phyloP scores from a whole-genome alignment of 139 green algal species.

The Edaphochlamys debaryana region DNA sequence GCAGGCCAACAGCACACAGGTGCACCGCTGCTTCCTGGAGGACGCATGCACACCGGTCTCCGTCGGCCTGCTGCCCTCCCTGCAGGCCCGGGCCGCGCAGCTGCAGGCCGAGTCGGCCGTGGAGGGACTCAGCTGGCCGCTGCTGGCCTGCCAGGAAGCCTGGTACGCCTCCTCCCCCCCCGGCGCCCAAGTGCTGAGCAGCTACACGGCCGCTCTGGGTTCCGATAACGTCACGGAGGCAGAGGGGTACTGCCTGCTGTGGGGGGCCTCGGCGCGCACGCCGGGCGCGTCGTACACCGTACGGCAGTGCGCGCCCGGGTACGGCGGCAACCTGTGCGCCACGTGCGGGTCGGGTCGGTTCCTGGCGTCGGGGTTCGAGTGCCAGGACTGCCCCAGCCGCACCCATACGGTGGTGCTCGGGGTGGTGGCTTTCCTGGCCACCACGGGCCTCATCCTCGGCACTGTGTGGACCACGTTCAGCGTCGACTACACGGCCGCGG shows the following conservation, averaged over 20 bases:
- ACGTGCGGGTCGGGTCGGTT: background rate
- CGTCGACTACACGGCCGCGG: background rate
- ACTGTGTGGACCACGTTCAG: background rate
- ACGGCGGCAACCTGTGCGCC: background rate
- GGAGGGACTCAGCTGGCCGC: background rate
- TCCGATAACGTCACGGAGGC: no score
- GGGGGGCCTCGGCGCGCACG: no score
- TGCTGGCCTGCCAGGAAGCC: background rate
- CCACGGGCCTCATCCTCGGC: background rate
- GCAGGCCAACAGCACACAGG: background rate
- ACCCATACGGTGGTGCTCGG: background rate
- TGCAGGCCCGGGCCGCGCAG: background rate
- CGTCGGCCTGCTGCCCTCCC: no score
- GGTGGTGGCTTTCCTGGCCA: background rate
- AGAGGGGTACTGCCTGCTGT: background rate
- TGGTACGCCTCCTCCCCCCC: background rate
- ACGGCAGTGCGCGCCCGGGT: background rate
- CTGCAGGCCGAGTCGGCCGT: background rate
- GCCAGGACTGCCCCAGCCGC: background rate
- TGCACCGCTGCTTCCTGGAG: background rate
- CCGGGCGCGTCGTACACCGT: background rate
- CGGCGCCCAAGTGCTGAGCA: background rate
- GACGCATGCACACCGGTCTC: background rate
- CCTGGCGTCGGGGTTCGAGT: background rate
- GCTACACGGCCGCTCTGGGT: background rate